Evolutionary conservation across 1,284 basidiomycete species (phyloP).

Genomic region (Cutaneotrichosporon sp.): DNA sequence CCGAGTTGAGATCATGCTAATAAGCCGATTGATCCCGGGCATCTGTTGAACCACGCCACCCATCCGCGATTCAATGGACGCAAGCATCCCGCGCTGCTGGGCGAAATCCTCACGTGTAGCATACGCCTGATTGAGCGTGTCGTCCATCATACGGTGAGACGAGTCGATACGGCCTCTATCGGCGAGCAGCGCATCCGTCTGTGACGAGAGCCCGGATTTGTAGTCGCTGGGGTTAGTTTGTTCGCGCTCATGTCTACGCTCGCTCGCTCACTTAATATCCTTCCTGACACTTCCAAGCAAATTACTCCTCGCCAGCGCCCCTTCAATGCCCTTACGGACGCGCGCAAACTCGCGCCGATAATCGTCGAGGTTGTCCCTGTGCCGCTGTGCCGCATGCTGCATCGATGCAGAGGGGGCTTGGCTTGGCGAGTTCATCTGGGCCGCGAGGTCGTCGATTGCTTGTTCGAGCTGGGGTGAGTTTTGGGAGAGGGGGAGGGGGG

Average conservation of each 20-base stretch:
- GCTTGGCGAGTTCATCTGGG: constrained; percentile 67
- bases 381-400: constrained; percentile 82
- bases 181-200: constrained; percentile 79
- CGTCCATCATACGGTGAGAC: constrained; percentile 92
- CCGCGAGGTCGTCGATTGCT: constrained; percentile 71
- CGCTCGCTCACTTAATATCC: constrained; percentile 73
- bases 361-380: constrained; percentile 85
- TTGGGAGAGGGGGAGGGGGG: no score
- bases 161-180: constrained; percentile 88
- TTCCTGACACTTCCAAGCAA: constrained; percentile 87
- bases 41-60: constrained; percentile 75
- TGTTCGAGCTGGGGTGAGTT: constrained; percentile 66
- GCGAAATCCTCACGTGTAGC: constrained; percentile 93
- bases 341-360: constrained; percentile 77
- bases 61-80: constrained; percentile 80
- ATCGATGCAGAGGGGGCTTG: constrained; percentile 78
- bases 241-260: not conserved
- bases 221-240: constrained; percentile 58
- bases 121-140: constrained; percentile 90
- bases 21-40: constrained; percentile 87
- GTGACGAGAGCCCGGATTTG: constrained; percentile 68
- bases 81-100: constrained; percentile 73
- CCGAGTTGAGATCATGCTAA: constrained; percentile 88
- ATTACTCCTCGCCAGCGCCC: constrained; percentile 80
- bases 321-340: constrained; percentile 79